phyloP scores from a whole-genome alignment of 2,329 filamentous ascomycete species.

The Stylonectria norvegica region DNA sequence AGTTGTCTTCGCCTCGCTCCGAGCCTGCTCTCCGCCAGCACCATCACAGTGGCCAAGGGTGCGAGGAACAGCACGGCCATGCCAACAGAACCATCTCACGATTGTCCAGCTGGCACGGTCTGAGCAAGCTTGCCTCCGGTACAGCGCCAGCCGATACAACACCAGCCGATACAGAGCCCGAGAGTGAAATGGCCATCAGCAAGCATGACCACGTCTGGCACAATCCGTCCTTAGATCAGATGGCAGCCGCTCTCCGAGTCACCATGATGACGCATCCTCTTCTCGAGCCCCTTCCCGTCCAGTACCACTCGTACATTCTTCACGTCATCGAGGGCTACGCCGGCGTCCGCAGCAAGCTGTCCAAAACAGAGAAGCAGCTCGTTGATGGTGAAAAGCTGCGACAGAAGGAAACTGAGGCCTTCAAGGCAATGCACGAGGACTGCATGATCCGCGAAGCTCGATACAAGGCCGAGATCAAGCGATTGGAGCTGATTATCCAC shows the following conservation, averaged over 20 bases:
- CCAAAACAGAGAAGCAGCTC: slow-evolving; percentile 35
- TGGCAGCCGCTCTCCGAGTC: slow-evolving; percentile 43
- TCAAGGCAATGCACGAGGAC: slow-evolving; percentile 19
- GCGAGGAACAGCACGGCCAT: slow-evolving; percentile 2
- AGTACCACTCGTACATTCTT: slow-evolving; percentile 42
- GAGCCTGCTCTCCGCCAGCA: slow-evolving; percentile 18
- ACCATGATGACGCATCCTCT: slow-evolving; percentile 38
- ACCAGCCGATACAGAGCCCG: slow-evolving; percentile 11
- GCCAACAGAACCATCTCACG: slow-evolving; percentile 9
- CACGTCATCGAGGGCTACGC: slow-evolving; percentile 37
- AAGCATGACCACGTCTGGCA: slow-evolving; percentile 31
- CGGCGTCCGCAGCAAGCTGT: slow-evolving; percentile 25
- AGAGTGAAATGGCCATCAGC: slow-evolving; percentile 15
- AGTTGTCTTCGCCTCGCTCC: slow-evolving; percentile 18
- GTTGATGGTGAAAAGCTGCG: slow-evolving; percentile 34
- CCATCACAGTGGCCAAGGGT: slow-evolving; percentile 6
- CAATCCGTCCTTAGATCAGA: slow-evolving; percentile 42
- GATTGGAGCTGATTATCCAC: slow-evolving; percentile 31
- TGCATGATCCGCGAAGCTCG: slow-evolving; percentile 23
- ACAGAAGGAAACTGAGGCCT: slow-evolving; percentile 35
- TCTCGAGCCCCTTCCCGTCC: slow-evolving; percentile 35
- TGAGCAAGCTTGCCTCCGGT: slow-evolving; percentile 1
- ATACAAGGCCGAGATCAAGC: slow-evolving; percentile 31
- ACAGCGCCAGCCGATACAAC: not conserved
- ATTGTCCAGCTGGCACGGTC: slow-evolving; percentile 15